phyloP scores from a whole-genome alignment of 331 rosid species.

The Arachis monticola region DNA sequence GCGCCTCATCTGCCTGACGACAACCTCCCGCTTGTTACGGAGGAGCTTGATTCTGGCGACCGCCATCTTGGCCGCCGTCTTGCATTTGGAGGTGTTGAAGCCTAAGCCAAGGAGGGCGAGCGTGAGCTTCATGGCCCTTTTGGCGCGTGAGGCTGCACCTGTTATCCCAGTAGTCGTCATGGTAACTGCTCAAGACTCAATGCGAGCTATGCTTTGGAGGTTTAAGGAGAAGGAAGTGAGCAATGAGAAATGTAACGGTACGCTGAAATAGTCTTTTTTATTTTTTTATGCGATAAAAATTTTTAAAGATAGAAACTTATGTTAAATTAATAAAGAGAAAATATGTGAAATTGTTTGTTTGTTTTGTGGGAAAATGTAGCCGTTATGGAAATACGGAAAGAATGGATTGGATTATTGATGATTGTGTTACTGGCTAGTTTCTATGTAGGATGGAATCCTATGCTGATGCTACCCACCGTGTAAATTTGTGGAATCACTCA shows the following conservation, averaged over 20 bases:
- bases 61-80: conserved; percentile 98
- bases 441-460: background rate
- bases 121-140: conserved; percentile 47
- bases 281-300: no score
- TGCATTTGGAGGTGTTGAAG: conserved; percentile 68
- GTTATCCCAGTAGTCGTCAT: conserved; percentile 43
- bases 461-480: background rate
- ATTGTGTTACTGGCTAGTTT: background rate
- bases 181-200: background rate
- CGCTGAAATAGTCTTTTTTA: background rate
- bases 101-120: conserved; percentile 46
- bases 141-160: conserved; percentile 39
- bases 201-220: background rate
- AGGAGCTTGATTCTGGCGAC: conserved; percentile 97
- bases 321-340: no score
- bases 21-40: conserved; percentile 88
- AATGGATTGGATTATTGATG: background rate
- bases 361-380: conserved; percentile 43
- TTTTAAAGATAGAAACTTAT: no score
- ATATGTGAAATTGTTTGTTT: no score
- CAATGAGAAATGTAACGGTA: conserved; percentile 41
- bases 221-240: background rate
- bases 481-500: background rate
- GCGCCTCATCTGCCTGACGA: conserved; percentile 96
- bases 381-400: conserved; percentile 38